Base-by-base conservation (phyloP, 176 grass and related monocot genomes). In the Avena sativa region DNA sequence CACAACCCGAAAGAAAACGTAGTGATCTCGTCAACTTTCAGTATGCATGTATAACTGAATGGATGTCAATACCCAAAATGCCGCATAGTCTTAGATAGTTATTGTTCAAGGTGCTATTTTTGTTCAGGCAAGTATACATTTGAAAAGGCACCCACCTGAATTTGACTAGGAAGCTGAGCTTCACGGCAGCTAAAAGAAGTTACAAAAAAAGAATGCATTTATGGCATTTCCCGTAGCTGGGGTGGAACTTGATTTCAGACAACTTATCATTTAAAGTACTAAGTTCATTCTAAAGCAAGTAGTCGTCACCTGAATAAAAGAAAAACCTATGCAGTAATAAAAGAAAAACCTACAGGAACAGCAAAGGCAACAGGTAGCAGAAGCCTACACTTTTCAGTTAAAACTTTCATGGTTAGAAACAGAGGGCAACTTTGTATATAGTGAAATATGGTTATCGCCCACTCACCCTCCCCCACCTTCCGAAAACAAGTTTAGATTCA, bases 141-240 rank as follows among this genome's bases (percentile, higher is more conserved):
- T 78, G 17, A 78, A 78, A 56, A 43, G 32, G 17, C 76, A 40
- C 5, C 52, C 16, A 40, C 51, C 32, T 12, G 17, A 59, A 40
- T 21, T 59, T 20, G 56, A 78, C 53, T 78, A 78, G 2, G 5
- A 58, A 78, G 16, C 76, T 40, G 76, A 78, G 17, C 32, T 78
- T 78, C 10, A 59, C 7, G 30, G 9, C 17, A n/a, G 17, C 52
- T 34, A 57, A 57, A 16, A 55, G 17, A 53, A 36, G 28, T n/a
- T 76, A 11, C 9, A 57, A 36, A 17, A 36, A 34, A 13, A 2
- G 50, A 58, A 40, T 78, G 30, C 53, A 26, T 13, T 59, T n/a
- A 58, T 34, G 52, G 17, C 9, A 79, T 58, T 78, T 78, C 75
- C 28, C 56, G 12, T 20, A 38, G 17, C 32, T 58, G 53, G 12